Base-by-base conservation (phyloP, 345 rosid species). In the Boechera stricta region DNA sequence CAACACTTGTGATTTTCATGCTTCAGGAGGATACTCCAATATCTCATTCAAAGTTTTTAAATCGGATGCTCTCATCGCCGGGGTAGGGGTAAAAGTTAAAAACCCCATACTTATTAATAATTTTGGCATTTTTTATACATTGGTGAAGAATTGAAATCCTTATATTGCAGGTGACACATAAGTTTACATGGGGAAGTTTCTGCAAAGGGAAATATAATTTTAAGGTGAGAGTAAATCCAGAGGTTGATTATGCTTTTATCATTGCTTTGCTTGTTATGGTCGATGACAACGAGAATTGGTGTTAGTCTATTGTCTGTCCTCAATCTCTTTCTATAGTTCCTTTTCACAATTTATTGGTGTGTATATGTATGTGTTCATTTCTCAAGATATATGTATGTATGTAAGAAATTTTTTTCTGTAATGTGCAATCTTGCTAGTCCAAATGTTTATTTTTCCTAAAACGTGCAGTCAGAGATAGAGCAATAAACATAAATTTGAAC, bases 181-280 rank as follows among this genome's bases (percentile, higher is more conserved):
- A 60, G 48, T 87, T 72, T 78, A 79, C 90, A 38, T 82, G 86
- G 86, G 89, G 83, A 49, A 90, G 90, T 71, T 84, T 87, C 79
- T 87, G 83, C 77, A 88, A 77, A 76, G 96, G 93, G 1, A 87
- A 80, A 82, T 88, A 90, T 52, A 86, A 54, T 42, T 90, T 84
- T 81, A 81, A 41, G 7, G 86, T 90, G 9, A 87, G 77, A 57
- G 86, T 90, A 18, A 80, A 82, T 77, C 96, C 96, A 48, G 93
- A 90, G 76, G 96, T 90, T 59, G 96, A 90, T 63, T 90, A 88
- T 73, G 91, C 93, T 4, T 88, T 90, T 69, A 86, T 90, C 65
- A 74, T 84, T 31, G 90, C 96, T 69, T 80, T 90, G 66, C 74
- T 88, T 24, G 90, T 90, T 6, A 83, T 87, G 60, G 75, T 90